Percentiles rank a stretch among this genome's conserved stretches.
phyloP scores from a whole-genome alignment of 768 basidiomycete genomes.

The Hygrophoropsis aurantiaca region DNA sequence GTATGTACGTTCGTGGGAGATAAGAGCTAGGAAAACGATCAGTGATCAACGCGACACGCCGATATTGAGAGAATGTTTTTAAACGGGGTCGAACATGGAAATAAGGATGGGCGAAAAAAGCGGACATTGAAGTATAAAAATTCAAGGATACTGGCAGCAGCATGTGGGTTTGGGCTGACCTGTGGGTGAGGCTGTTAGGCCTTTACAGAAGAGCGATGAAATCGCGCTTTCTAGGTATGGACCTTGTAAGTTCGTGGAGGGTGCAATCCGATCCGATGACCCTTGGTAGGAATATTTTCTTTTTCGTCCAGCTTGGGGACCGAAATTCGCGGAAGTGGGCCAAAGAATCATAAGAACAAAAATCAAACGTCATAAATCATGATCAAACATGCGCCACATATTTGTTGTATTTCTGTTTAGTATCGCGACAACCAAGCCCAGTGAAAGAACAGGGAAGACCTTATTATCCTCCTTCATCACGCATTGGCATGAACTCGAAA shows the following conservation, averaged over 20 bases:
- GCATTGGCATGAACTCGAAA: too few species aligned
- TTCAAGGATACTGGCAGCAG: too few species aligned
- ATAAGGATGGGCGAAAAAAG: slow-evolving; percentile 17
- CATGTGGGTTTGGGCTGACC: too few species aligned
- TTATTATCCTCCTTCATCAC: too few species aligned
- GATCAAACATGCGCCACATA: too few species aligned
- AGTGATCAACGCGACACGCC: slow-evolving; percentile 4
- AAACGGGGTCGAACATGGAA: background rate
- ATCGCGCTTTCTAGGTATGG: background rate
- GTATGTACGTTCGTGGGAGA: slow-evolving; percentile 10
- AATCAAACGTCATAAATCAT: background rate
- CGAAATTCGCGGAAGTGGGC: slow-evolving; percentile 1
- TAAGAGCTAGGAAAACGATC: slow-evolving; percentile 2
- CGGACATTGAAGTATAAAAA: slow-evolving; percentile 10
- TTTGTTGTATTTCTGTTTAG: too few species aligned
- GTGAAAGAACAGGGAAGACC: too few species aligned
- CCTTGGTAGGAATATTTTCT: too few species aligned
- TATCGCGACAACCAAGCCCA: too few species aligned
- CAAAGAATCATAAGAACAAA: background rate
- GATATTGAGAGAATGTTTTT: background rate
- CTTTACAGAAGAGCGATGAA: background rate
- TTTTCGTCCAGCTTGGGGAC: too few species aligned
- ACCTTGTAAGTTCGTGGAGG: background rate
- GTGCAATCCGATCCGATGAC: background rate
- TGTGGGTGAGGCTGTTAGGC: too few species aligned